A percentile compares a stretch with the other conserved stretches of the same genome.
phyloP scores from a whole-genome alignment of 2,329 filamentous ascomycete species.

The Uncinocarpus reesii region DNA sequence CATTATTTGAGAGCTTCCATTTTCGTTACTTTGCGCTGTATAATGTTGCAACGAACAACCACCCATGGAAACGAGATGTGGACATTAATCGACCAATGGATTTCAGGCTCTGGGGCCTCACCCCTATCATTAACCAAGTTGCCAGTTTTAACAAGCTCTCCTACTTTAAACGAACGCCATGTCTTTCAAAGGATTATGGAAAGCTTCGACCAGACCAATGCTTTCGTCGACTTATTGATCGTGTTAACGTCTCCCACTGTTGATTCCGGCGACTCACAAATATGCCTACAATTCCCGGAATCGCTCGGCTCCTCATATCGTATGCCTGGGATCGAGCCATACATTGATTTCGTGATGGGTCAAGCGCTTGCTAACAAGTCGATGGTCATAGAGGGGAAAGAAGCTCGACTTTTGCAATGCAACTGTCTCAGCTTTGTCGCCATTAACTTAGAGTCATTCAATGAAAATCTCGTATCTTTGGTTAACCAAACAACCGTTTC shows the following conservation, averaged over 20 bases:
- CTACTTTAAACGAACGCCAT: conserved; percentile 43
- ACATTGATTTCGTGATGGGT: conserved; percentile 82
- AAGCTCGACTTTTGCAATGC: conserved; percentile 63
- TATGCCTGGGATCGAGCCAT: conserved; percentile 78
- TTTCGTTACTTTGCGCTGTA: conserved; percentile 64
- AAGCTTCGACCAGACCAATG: conserved; percentile 74
- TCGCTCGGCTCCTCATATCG: conserved; percentile 66
- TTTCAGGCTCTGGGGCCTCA: conserved; percentile 45
- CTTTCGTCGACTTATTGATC: conserved; percentile 69
- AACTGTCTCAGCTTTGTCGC: conserved; percentile 76
- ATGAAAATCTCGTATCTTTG: conserved; percentile 82
- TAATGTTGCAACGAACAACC: conserved; percentile 64
- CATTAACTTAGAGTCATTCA: conserved; percentile 73
- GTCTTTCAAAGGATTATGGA: conserved; percentile 64
- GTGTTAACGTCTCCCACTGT: conserved; percentile 54
- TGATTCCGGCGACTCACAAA: conserved; percentile 47
- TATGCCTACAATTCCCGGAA: conserved; percentile 78
- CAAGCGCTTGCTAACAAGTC: conserved; percentile 61
- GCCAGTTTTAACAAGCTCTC: conserved; percentile 33
- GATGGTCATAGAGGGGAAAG: conserved; percentile 56
- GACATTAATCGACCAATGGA: conserved; percentile 68
- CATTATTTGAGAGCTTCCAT: conserved; percentile 70
- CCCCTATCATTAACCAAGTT: conserved; percentile 39
- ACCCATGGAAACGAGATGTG: conserved; percentile 65
- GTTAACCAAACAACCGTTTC: conserved; percentile 66